Evolutionary conservation across 192 early-diverging fungal genomes (phyloP), one percentile per base, ranked within the genome.

Genomic region (Dissophora ornata): DNA sequence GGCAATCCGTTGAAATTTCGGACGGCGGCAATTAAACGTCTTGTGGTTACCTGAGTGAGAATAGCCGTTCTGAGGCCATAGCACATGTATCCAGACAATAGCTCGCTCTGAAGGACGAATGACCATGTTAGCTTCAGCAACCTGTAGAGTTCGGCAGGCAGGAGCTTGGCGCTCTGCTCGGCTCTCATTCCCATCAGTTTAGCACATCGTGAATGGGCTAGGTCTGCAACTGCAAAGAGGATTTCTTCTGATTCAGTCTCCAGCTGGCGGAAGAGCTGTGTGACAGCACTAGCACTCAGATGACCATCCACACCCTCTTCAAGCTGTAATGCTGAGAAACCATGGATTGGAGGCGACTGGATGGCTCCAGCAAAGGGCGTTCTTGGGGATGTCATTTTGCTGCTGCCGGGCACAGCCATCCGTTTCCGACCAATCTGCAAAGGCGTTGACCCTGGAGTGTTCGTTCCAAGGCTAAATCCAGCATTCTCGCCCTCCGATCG

Each of bases 41-140:
- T 24, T 13, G 26, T 29, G 34, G 41, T 45, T 81, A 84, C 90
- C 83, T 98, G 96, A n/a, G 92, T 90, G 1, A 93, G 73, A 21
- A 98, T 84, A 2, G 92, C 91, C 9, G 94, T 92, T 18, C 95
- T 92, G 49, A 99, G 82, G 1, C 95, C 94, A 84, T 96, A 94
- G 69, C 96, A 95, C 84, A 92, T 92, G 30, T 92, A 85, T 49
- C 92, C 91, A 69, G 94, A 94, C 47, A 93, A 74, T 1, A 62
- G 67, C 75, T 99, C 96, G 45, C 90, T 89, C 29, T 87, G 88
- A 9, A 74, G 70, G 7, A 99, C 85, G 80, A 97, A 99, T 19
- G 90, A 90, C 87, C 90, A 95, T 1, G 93, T 89, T 3, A 90
- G 83, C 28, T 83, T 82, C 65, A 93, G 93, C 40, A 99, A 83